Conservation (phyloP, 257 asterid species). For the Verbascum thapsus region DNA sequence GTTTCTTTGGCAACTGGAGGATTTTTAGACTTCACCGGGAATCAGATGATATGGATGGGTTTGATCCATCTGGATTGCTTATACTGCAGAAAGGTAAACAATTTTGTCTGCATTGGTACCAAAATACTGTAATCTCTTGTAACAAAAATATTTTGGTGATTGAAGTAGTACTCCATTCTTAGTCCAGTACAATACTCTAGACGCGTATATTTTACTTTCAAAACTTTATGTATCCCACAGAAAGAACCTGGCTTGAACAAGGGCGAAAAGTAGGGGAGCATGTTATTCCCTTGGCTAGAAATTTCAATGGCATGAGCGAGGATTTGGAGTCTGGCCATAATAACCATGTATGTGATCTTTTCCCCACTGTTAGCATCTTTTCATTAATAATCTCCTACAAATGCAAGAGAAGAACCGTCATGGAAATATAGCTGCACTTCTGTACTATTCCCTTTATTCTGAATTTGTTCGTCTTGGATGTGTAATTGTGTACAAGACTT, state of each 20-base stretch:
- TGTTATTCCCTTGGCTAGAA: slow-evolving; percentile 94
- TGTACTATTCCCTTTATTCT: too few relatives aligned
- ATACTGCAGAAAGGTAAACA: slow-evolving; percentile 83
- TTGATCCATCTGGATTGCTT: slow-evolving; percentile 94
- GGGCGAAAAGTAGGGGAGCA: slow-evolving; percentile 95
- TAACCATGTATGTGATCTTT: slow-evolving; percentile 54
- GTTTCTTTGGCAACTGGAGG: slow-evolving; percentile 93
- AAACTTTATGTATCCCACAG: slow-evolving; percentile 44
- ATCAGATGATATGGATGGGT: slow-evolving; percentile 88
- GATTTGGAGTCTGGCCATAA: slow-evolving; percentile 75
- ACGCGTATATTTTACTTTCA: slow-evolving; percentile 4
- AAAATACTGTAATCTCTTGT: neutral
- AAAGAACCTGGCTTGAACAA: slow-evolving; percentile 89
- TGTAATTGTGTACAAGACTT: too few relatives aligned
- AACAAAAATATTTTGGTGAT: too few relatives aligned
- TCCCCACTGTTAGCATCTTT: slow-evolving; percentile 17
- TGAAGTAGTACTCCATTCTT: too few relatives aligned
- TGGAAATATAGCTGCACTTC: neutral
- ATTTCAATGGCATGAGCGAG: slow-evolving; percentile 65
- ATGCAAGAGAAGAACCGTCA: neutral
- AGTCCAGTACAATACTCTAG: too few relatives aligned
- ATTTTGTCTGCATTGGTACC: slow-evolving; percentile 5
- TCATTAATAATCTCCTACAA: neutral
- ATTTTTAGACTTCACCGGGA: slow-evolving; percentile 71
- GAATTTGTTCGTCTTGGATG: too few relatives aligned